Percentiles rank a stretch among this genome's conserved stretches.
Conservation (phyloP, 2,329 filamentous ascomycete species). For the Colletotrichum chlorophyti region DNA sequence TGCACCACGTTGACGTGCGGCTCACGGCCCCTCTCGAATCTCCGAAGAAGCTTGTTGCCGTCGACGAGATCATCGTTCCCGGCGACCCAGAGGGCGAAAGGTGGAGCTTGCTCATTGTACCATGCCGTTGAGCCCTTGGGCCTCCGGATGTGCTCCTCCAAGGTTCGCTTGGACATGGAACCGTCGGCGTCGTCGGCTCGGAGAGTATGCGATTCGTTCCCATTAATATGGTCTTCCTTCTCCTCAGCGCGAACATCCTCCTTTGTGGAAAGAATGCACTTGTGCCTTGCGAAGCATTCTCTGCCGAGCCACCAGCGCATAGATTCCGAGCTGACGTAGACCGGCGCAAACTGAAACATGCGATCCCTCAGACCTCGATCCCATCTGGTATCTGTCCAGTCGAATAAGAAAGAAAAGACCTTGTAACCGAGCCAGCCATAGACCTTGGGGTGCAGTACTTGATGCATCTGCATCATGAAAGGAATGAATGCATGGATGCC, state of each 20-base stretch:
- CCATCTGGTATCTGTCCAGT: slow-evolving; percentile 87
- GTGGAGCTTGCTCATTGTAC: slow-evolving; percentile 82
- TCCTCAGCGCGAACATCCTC: slow-evolving; percentile 72
- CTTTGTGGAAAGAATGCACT: slow-evolving; percentile 83
- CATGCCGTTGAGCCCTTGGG: slow-evolving; percentile 69
- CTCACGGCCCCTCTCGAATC: slow-evolving; percentile 80
- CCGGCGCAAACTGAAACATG: slow-evolving; percentile 91
- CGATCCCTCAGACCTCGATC: slow-evolving; percentile 79
- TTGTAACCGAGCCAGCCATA: slow-evolving; percentile 87
- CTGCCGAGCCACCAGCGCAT: slow-evolving; percentile 96
- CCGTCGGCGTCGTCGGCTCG: slow-evolving; percentile 42
- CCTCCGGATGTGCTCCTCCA: slow-evolving; percentile 44
- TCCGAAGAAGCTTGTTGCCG: slow-evolving; percentile 73
- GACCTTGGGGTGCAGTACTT: slow-evolving; percentile 65
- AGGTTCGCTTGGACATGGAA: slow-evolving; percentile 20
- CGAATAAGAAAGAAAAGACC: slow-evolving; percentile 88
- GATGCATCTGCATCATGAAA: slow-evolving; percentile 87
- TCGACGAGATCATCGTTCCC: slow-evolving; percentile 87
- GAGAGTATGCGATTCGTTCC: slow-evolving; percentile 33
- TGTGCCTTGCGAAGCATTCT: slow-evolving; percentile 80
- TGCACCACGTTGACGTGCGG: slow-evolving; percentile 84
- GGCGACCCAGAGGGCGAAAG: slow-evolving; percentile 87
- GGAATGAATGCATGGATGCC: slow-evolving; percentile 95
- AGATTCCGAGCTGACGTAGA: slow-evolving; percentile 86
- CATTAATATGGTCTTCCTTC: slow-evolving; percentile 59